Percentiles rank a stretch among this genome's conserved stretches.
Evolutionary conservation across 2,329 filamentous ascomycete species (phyloP).

Genomic region (Talaromyces islandicus): DNA sequence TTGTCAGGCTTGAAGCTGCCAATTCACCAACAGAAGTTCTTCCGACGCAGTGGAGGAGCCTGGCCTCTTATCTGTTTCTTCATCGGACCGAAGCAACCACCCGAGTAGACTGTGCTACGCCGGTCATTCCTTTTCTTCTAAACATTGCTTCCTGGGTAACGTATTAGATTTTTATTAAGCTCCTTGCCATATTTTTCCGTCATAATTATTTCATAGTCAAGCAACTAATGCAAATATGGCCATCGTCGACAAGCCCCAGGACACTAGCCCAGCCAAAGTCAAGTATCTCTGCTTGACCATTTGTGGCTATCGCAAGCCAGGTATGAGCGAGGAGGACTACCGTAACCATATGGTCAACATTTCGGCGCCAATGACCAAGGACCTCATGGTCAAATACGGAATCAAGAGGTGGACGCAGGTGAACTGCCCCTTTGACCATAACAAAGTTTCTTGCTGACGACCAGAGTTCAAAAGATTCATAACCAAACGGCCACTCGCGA

Average conservation of each 20-base stretch:
- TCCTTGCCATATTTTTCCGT: background rate
- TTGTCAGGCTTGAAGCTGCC: background rate
- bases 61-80: background rate
- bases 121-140: background rate
- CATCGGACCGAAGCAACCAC: background rate
- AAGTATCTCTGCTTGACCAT: conserved; percentile 44
- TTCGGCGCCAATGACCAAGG: conserved; percentile 42
- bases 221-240: background rate
- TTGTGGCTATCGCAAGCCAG: conserved; percentile 42
- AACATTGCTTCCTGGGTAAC: background rate
- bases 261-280: background rate
- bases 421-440: background rate
- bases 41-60: background rate
- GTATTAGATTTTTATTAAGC: background rate
- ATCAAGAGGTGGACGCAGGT: conserved; percentile 44
- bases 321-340: conserved; percentile 46
- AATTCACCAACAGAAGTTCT: background rate
- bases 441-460: background rate
- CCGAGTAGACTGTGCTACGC: background rate
- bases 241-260: background rate
- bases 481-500: conserved; percentile 30
- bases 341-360: conserved; percentile 43
- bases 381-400: conserved; percentile 46
- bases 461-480: conserved; percentile 33
- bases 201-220: background rate